Conservation (phyloP, 1,284 basidiomycete species). For the Agaricales sp. region DNA sequence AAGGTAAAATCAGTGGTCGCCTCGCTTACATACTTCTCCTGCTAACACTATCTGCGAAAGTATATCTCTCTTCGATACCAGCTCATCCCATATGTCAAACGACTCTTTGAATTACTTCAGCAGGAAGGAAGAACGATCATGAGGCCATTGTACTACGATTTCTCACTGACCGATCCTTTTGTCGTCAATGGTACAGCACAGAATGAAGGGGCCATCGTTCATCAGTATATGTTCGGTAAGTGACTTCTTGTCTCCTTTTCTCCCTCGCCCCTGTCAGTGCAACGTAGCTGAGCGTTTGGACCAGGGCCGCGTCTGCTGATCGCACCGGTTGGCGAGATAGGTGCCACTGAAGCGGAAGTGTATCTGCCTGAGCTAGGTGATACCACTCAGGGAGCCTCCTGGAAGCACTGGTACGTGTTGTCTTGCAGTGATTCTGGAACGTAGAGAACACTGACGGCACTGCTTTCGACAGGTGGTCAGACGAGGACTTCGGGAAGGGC, state of each 20-base stretch:
- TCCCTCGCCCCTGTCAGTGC: background rate
- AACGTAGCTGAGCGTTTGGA: background rate
- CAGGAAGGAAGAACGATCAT: slow-evolving; percentile 24
- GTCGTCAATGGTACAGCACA: slow-evolving; percentile 20
- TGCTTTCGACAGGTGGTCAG: slow-evolving; percentile 23
- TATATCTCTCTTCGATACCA: slow-evolving; percentile 29
- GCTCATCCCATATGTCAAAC: slow-evolving; percentile 25
- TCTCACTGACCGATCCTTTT: slow-evolving; percentile 22
- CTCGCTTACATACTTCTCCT: too few species aligned
- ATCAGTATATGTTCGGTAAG: slow-evolving; percentile 29
- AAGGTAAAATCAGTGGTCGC: slow-evolving; percentile 16
- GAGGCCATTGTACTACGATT: slow-evolving; percentile 28
- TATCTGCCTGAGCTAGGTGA: slow-evolving; percentile 24
- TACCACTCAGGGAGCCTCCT: slow-evolving; percentile 17
- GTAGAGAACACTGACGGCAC: background rate
- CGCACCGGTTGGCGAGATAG: slow-evolving; percentile 24
- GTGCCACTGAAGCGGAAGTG: slow-evolving; percentile 22
- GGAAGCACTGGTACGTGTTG: slow-evolving; percentile 25
- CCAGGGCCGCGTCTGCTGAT: slow-evolving; percentile 25
- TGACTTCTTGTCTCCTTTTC: too few species aligned
- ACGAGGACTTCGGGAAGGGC: slow-evolving; percentile 22
- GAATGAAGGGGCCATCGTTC: slow-evolving; percentile 24
- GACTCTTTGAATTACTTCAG: slow-evolving; percentile 25
- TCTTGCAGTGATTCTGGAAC: background rate
- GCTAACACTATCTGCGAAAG: slow-evolving; percentile 16